Conservation (phyloP, 768 basidiomycete species). For the Pulveroboletus sp. region DNA sequence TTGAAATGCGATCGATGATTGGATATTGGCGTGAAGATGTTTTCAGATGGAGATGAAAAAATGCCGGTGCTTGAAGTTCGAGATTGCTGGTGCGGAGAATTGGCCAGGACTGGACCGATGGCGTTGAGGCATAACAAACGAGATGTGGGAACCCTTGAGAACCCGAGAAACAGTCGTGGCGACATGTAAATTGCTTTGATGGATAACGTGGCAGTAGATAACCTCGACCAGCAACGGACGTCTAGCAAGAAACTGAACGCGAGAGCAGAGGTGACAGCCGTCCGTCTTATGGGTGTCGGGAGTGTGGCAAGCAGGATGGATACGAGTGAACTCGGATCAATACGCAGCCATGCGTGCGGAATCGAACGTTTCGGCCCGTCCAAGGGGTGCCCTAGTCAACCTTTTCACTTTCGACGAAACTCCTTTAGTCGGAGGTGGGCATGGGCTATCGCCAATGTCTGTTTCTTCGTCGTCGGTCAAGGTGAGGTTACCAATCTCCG, state of each 20-base stretch:
- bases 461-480: constrained; percentile 72
- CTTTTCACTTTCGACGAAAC: constrained; percentile 56
- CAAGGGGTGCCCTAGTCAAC: constrained; percentile 43
- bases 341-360: constrained; percentile 51
- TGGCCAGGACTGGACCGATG: constrained; percentile 10
- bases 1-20: constrained; percentile 24
- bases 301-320: neutral
- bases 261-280: neutral
- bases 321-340: constrained; percentile 25
- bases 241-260: constrained; percentile 5
- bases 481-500: constrained; percentile 61
- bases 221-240: constrained; percentile 7
- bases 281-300: constrained; percentile 1
- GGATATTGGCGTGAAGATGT: constrained; percentile 19
- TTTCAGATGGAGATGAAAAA: constrained; percentile 16
- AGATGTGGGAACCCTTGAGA: constrained; percentile 10
- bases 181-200: too few species aligned
- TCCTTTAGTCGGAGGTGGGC: constrained; percentile 70
- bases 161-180: constrained; percentile 10
- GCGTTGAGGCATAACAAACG: constrained; percentile 15
- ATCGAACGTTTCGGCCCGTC: constrained; percentile 67
- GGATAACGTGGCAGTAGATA: constrained; percentile 1
- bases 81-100: constrained; percentile 13
- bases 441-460: constrained; percentile 83
- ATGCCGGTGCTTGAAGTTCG: too few species aligned